Percentiles rank a stretch among this genome's conserved stretches.
phyloP scores from a whole-genome alignment of 75 land plant genomes.

The Selaginella moellendorffii region DNA sequence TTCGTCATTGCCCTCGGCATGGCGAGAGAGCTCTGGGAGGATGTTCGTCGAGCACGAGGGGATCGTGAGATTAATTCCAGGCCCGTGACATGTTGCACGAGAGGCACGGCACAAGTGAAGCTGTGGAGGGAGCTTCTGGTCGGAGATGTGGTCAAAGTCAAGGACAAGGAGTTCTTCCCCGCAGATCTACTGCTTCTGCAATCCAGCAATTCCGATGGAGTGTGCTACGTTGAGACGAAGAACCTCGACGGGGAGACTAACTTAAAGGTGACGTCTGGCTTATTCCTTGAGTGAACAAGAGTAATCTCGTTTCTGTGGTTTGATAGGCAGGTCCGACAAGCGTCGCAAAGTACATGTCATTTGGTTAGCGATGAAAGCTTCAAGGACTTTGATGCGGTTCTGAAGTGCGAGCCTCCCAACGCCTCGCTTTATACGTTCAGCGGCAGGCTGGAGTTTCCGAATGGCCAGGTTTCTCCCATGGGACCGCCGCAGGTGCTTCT shows the following conservation, averaged over 20 bases:
- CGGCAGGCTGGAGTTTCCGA: not conserved
- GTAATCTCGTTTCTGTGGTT: too few species aligned
- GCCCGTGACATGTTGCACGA: not conserved
- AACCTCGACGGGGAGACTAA: slow-evolving; percentile 9
- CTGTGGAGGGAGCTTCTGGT: not conserved
- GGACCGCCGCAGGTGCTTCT: slow-evolving; percentile 22
- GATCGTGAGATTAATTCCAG: slow-evolving; percentile 1
- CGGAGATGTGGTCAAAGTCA: not conserved
- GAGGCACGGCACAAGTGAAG: not conserved
- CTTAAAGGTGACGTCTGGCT: slow-evolving; percentile 10
- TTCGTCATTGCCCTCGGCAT: not conserved
- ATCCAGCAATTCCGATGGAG: not conserved
- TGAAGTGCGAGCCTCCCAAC: slow-evolving; percentile 3
- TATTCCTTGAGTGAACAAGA: too few species aligned
- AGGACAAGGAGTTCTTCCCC: slow-evolving; percentile 1
- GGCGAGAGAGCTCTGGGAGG: slow-evolving; percentile 9
- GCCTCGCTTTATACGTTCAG: not conserved
- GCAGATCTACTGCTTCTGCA: slow-evolving; percentile 1
- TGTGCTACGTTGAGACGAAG: slow-evolving; percentile 7
- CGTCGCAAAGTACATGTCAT: not conserved
- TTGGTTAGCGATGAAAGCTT: not conserved
- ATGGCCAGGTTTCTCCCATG: slow-evolving; percentile 13
- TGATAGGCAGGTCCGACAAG: slow-evolving; percentile 5
- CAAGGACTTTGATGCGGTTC: slow-evolving; percentile 2
- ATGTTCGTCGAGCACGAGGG: slow-evolving; percentile 2